Percentiles rank a stretch among this genome's conserved stretches.
Conservation (phyloP, 2,329 filamentous ascomycete species). For the Thelonectria blattea region DNA sequence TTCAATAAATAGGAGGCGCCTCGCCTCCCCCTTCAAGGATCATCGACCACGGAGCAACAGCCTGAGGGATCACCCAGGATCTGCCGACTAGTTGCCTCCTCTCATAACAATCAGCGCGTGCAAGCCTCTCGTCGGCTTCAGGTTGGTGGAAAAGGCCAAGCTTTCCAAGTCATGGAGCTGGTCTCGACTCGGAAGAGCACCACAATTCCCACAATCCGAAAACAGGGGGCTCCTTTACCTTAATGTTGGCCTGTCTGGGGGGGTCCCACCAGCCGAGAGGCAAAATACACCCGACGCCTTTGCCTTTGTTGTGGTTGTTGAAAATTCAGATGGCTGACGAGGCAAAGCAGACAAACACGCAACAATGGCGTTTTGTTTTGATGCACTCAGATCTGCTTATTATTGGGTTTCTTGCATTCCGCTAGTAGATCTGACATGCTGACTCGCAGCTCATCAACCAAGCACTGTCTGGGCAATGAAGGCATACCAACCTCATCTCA, state of each 20-base stretch:
- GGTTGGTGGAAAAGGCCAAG: constrained; percentile 10
- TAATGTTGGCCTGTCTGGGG: not conserved
- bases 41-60: not conserved
- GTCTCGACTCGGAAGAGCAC: constrained; percentile 5
- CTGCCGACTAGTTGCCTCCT: constrained; percentile 4
- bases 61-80: constrained; percentile 8
- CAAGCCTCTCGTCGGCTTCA: constrained; percentile 6
- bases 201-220: not conserved
- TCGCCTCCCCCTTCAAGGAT: constrained; percentile 1
- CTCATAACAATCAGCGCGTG: constrained; percentile 7
- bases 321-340: not conserved
- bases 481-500: not conserved
- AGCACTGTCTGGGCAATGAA: not conserved
- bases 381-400: not conserved
- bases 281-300: not conserved
- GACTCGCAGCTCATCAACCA: not conserved
- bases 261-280: not conserved
- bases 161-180: not conserved
- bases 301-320: not conserved
- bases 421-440: not conserved
- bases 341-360: not conserved
- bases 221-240: not conserved
- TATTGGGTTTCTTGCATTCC: not conserved
- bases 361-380: not conserved
- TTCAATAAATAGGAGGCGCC: constrained; percentile 13